These are phyloP conservation scores for Brassica hybrid DNA, from an alignment of 441 rosid species.

Conservation along the genomic window DNA sequence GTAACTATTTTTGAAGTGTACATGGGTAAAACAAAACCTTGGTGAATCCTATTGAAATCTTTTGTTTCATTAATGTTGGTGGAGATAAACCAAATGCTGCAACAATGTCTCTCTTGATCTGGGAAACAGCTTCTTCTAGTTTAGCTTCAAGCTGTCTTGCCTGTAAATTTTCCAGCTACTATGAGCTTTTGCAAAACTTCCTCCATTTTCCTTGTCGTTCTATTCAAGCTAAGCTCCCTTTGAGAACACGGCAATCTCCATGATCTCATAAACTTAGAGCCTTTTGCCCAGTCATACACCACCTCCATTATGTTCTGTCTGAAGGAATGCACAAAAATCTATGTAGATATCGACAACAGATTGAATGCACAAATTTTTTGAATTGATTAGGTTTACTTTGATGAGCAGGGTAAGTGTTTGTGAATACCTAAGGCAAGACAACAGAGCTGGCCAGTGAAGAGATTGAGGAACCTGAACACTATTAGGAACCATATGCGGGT, in stretches of 20 bases:
- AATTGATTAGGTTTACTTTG: too few relatives aligned
- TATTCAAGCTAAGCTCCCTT: neutral
- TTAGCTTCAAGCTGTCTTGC: neutral
- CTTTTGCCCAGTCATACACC: neutral
- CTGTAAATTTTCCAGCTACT: neutral
- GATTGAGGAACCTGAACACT: conserved; percentile 65
- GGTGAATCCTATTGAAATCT: neutral
- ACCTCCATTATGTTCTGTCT: neutral
- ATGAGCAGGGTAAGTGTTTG: too few relatives aligned
- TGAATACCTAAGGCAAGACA: too few relatives aligned
- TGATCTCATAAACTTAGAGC: neutral
- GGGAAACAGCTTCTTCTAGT: too few relatives aligned
- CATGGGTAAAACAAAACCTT: neutral
- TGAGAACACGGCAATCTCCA: neutral
- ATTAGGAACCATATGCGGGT: conserved; percentile 75
- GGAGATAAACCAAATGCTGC: neutral
- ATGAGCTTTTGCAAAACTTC: neutral
- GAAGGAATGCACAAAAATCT: neutral
- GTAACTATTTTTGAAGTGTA: neutral
- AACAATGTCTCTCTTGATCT: too few relatives aligned
- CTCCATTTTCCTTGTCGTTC: neutral
- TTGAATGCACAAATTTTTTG: too few relatives aligned
- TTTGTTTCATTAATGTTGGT: neutral
- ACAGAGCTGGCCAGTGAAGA: conserved; percentile 32
- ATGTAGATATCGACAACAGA: neutral